Evolutionary conservation across 176 grass and related monocot genomes (phyloP).

Genomic region (Zea luxurians): DNA sequence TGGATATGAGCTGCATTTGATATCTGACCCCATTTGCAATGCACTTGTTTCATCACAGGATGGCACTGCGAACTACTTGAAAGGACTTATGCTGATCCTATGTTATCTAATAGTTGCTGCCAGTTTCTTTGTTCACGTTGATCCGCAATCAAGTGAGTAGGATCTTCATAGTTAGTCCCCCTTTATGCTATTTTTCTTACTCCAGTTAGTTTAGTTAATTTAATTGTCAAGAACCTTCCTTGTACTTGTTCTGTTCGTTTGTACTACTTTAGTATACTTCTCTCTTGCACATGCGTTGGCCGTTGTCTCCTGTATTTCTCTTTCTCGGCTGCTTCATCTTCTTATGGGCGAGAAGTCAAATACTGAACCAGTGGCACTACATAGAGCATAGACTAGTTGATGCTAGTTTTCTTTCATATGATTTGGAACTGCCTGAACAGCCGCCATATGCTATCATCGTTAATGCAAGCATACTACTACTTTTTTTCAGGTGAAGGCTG

Average conservation of each 20-base stretch:
- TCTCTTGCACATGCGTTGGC: too few relatives aligned
- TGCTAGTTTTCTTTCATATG: neutral
- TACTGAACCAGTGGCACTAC: neutral
- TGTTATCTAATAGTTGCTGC: slow-evolving; percentile 89
- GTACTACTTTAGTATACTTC: neutral
- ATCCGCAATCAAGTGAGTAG: slow-evolving; percentile 62
- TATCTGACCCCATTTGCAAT: slow-evolving; percentile 13
- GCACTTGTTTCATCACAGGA: slow-evolving; percentile 46
- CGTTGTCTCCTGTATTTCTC: neutral
- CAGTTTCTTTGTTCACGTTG: slow-evolving; percentile 84
- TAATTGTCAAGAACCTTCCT: neutral
- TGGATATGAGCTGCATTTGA: slow-evolving; percentile 6
- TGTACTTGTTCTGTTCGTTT: neutral
- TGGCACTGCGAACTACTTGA: slow-evolving; percentile 72
- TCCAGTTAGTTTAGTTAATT: neutral
- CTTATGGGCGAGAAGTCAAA: neutral
- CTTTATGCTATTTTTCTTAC: neutral
- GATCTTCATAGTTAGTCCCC: neutral
- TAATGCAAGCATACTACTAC: neutral
- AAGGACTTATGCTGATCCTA: slow-evolving; percentile 82
- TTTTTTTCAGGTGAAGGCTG: slow-evolving; percentile 50
- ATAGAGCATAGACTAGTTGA: neutral
- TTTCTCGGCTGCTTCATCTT: neutral
- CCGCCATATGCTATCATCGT: neutral
- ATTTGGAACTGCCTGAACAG: neutral